Base-by-base conservation (phyloP, 345 rosid genomes). In the Sisymbrium altissimum region DNA sequence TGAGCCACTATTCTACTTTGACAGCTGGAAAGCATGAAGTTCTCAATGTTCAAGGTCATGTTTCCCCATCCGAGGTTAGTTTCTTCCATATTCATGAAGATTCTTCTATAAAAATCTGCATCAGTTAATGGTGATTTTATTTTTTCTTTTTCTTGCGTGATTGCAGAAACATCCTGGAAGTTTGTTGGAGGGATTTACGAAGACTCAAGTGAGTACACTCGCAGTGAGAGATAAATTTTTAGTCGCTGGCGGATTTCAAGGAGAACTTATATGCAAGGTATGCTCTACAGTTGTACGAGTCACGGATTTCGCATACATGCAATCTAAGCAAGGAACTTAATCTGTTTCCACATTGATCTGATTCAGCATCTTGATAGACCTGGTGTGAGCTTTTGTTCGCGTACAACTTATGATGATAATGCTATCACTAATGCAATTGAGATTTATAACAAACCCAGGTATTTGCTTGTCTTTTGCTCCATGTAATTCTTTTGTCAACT, bases 371-470 rank as follows among this genome's bases (percentile, higher is more conserved):
- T 91, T 59, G 97, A 89, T 83, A 83, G 96, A 72, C 92, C 87
- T 35, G 98, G 97, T 75, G 82, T 91, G 54, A 88, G 90, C 84
- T 93, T 84, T 82, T 91, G 98, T 81, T 84, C 86, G 59, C 85
- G 96, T 82, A 84, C 96, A 71, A 91, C 98, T 57, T 83, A 87
- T 81, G 97, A 94, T 76, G 98, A 94, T 61, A 89, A 94, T 81
- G 98, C 97, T 21, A 92, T 94, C 73, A 91, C 97, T 43, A 94
- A 92, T 77, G 98, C 98, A 4, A 83, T 94, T 70, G 98, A 94
- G 84, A 89, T 94, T 60, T 94, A 91, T 75, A 84, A 48, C 64
- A 81, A 79, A 58, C 84, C 88, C 56, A 88, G 90, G 93, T 88
- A 78, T 49, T 49, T 78, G 45, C 56, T 44, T 57, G 50, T 57